Base-by-base conservation (phyloP, 768 basidiomycete species). In the Erythrobasidium yunnanense region DNA sequence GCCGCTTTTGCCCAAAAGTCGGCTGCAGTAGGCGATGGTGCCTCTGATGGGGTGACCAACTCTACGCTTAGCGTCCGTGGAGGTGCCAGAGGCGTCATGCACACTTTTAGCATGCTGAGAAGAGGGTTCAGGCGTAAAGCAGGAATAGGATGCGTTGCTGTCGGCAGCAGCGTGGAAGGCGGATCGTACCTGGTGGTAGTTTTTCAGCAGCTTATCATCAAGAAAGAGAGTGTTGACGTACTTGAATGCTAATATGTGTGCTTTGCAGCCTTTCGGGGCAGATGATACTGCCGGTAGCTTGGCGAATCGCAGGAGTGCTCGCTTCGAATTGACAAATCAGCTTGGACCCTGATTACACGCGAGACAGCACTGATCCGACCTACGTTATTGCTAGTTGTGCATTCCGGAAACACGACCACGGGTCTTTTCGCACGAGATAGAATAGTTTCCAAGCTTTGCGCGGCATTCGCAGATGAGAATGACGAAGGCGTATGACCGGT, bases 321-420 rank as follows among this genome's bases (percentile, higher is more conserved):
- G 38, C 50, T 52, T 11, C 29, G 50, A 20, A 45, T 45, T 52
- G 13, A 25, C 22, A 52, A 8, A 30, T 52, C 50, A 20, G 20
- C 29, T 20, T 22, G 18, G 13, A 20, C 50, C n/a, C n/a, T n/a
- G n/a, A 23, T 52, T 11, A 52, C 15, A 30, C 50, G 27, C 7
- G 30, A 5, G 38, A 42, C 11, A 42, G 4, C 38, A 58, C 6
- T 15, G 15, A 27, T 17, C 6, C 54, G 27, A 38, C 54, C 32
- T 35, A 58, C 56, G 29, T 58, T 58, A 23, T 58, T 58, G 38
- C 56, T 58, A 8, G 56, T 58, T 20, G 56, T 58, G 25, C 56
- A 35, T 32, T 58, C 56, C 3, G 56, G 32, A 20, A 58, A 47
- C 15, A 47, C 17, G 3, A 46, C 45, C 17, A 58, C 32, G 6